Base-by-base conservation (phyloP, 2,329 filamentous ascomycete genomes). In the Colletotrichum sp. region DNA sequence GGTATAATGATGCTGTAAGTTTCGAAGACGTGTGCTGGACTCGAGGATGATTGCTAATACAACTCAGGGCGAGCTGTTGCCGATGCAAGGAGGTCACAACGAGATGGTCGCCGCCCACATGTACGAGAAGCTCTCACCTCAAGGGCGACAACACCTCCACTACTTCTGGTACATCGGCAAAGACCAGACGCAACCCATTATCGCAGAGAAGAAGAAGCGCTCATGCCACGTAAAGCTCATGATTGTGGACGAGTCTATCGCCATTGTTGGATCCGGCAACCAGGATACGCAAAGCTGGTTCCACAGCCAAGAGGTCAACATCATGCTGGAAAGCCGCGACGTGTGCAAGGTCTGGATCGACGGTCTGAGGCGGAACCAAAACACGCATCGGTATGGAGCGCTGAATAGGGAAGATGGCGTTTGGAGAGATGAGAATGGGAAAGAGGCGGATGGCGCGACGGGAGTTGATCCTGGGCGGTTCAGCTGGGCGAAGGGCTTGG, bases 301-400 rank as follows among this genome's bases (percentile, higher is more conserved):
- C 78, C 94, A 96, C 81, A 93, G 90, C 71, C 94, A 96, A 82
- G 95, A 96, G 82, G 89, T 94, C 71, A 96, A 96, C 78, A 83
- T 96, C 28, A 91, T 96, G 89, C 84, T 96, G 7, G 94, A 96
- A 77, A 93, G 90, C 24, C 79, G 83, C 0, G 82, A 87, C 2
- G 85, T 96, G 0, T 95, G 94, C 79, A 60, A 52, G 26, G 63
- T 64, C 6, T 75, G 72, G 72, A 75, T 75, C 26, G 72, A 71
- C 24, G 72, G 79, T 3, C 52, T 84, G 69, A 71, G 79, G 24
- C 77, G 83, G 72, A 94, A 94, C 81, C 92, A 94, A 82, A 94
- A 94, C 80, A 94, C 92, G 5, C 86, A 87, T 55, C 78, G 86
- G 7, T 94, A 90, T 80, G 93, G 93, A 3, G 84, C 85, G 34